Evolutionary conservation across 768 basidiomycete species (phyloP), one percentile per base, ranked within the genome.

Genomic region (Pleurotus pulmonarius): DNA sequence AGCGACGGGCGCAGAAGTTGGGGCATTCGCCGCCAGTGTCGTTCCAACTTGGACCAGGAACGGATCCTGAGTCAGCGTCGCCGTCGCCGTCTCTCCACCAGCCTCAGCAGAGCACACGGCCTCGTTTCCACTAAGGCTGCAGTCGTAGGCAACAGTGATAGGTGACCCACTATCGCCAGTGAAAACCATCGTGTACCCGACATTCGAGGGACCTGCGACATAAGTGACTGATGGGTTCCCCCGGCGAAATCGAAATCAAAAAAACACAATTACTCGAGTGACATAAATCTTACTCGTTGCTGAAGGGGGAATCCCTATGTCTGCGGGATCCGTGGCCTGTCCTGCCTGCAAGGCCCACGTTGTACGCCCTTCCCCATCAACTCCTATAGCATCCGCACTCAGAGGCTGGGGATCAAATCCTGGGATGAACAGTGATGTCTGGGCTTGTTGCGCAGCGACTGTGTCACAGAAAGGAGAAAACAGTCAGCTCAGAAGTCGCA

Each of bases 321-420:
- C 54, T 16, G 22, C 41, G n/a, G 67, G 66, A 29, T 72, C 71
- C 18, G 71, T 77, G 7, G 67, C 57, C 25, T 63, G 54, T 0
- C 73, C 79, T 39, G 73, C 68, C 4, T 70, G 61, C 45, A 79
- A 55, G 16, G 61, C 65, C 65, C 72, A 81, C 15, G 79, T 79
- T 12, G 79, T 79, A 45, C 67, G 64, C 16, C 77, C 75, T 56
- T 73, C 65, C 12, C 63, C 45, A 5, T 73, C 78, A 15, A 75
- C 73, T 8, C 78, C 77, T n/a, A 78, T 40, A 39, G 70, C 63
- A 58, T 71, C 67, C 43, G 73, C 78, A 51, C 75, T 73, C 41
- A 79, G 58, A 7, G 75, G 74, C 62, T 75, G 75, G 15, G 73
- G 70, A 56, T 80, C 74, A 52, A 78, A 76, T 26, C 71, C 76